Evolutionary conservation across 441 rosid species (phyloP), one percentile per base, ranked within the genome.

Genomic region (Populus trichocarpa): DNA sequence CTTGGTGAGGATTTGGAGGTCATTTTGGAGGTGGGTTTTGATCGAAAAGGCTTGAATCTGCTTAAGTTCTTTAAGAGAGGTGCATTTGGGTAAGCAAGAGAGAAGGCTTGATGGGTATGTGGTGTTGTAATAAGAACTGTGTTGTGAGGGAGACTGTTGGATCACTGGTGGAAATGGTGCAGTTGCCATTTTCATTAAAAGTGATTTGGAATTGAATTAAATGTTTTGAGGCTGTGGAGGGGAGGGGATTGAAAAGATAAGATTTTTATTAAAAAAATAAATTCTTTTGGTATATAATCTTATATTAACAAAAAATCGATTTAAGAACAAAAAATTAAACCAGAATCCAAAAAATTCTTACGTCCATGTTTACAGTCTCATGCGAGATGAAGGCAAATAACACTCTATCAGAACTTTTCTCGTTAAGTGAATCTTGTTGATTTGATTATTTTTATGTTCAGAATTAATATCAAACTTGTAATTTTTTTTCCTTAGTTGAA

Each of bases 21-120:
- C 88, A 42, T 82, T 69, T 8, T 70, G 93, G 84, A 89, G 86
- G 33, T 85, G 84, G 80, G 93, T 80, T 87, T 92, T 94, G 89
- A 90, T 79, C 26, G 90, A 61, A 75, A 86, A 77, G 77, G 90
- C 92, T 12, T 92, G 98, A 71, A 94, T 82, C 80, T 92, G 97
- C 89, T 88, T 90, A 35, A 91, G 84, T 84, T 88, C 90, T 70
- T 75, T 77, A 53, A 89, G 78, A 77, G 91, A 87, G 67, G 74
- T 78, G 87, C 92, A 89, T 36, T 72, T 88, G 71, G 90, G 88
- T 8, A 92, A 83, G 7, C 82, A 80, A 75, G 85, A 77, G 42
- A 84, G 84, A 4, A 90, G 93, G 77, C 76, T 78, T 35, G 80
- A 63, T 67, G 79, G 7, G 20, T 33, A 67, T 50, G 67, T 4